Conservation (phyloP, 2,329 filamentous ascomycete genomes). For the Amylocarpus encephaloides region DNA sequence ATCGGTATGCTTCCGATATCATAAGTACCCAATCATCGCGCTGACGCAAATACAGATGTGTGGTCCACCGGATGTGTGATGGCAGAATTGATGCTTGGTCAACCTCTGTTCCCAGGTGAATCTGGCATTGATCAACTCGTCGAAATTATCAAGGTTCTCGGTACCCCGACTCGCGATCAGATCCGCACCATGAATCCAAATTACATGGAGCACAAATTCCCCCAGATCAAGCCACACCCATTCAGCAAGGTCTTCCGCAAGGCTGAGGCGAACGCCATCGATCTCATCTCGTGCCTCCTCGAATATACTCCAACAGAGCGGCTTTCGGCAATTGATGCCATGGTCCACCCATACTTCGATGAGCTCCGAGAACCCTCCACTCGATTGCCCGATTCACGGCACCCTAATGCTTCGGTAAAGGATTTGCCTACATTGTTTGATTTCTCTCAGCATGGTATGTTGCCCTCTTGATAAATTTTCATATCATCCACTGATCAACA, state of each 20-base stretch:
- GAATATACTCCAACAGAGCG: conserved; percentile 98
- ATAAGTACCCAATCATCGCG: conserved; percentile 11
- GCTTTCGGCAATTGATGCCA: conserved; percentile 86
- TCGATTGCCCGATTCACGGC: conserved; percentile 87
- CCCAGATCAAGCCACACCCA: conserved; percentile 98
- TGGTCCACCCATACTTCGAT: conserved; percentile 98
- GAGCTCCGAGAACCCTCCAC: conserved; percentile 90
- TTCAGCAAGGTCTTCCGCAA: conserved; percentile 99
- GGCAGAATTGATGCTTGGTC: conserved; percentile 98
- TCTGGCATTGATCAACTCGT: conserved; percentile 98
- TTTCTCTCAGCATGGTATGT: conserved; percentile 85
- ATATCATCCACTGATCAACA: conserved; percentile 8
- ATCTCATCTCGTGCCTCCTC: conserved; percentile 85
- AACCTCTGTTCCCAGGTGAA: conserved; percentile 95
- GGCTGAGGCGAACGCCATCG: conserved; percentile 86
- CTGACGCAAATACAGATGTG: conserved; percentile 59
- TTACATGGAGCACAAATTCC: conserved; percentile 99
- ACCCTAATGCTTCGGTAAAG: conserved; percentile 70
- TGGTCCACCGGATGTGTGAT: conserved; percentile 99
- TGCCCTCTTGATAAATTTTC: conserved; percentile 2
- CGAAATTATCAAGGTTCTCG: conserved; percentile 98
- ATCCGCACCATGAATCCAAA: conserved; percentile 99
- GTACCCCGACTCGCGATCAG: conserved; percentile 93
- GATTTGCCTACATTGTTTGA: conserved; percentile 87
- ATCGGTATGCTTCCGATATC: conserved; percentile 64